Percentiles rank a stretch among this genome's conserved stretches.
Evolutionary conservation across 2,329 filamentous ascomycete species (phyloP).

Genomic region (Colletotrichum sp.): DNA sequence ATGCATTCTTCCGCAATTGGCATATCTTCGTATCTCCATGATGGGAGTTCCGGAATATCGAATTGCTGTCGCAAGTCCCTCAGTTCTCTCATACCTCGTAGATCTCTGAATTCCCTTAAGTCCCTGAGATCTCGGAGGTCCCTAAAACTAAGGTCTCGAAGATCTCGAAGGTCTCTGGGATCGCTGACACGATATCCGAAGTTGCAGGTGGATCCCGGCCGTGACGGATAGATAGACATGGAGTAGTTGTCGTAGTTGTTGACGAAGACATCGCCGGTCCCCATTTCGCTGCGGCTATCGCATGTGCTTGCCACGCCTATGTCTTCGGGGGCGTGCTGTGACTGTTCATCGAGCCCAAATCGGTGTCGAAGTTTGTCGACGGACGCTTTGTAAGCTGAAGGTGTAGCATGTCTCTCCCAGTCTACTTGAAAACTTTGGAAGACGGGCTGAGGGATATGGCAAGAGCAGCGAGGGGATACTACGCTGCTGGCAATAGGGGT

Average conservation of each 20-base stretch:
- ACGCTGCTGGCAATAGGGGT: background rate
- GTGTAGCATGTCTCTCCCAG: background rate
- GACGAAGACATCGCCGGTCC: background rate
- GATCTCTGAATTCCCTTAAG: background rate
- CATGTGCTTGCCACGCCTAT: background rate
- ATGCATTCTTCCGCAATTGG: background rate
- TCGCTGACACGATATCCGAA: background rate
- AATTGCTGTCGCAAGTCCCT: background rate
- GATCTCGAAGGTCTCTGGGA: background rate
- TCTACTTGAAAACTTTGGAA: background rate
- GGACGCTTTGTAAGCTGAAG: background rate
- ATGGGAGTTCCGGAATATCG: background rate
- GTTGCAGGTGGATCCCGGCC: background rate
- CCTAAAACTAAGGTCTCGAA: background rate
- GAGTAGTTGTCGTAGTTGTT: background rate
- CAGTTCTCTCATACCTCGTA: background rate
- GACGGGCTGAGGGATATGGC: background rate
- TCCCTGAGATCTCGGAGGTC: background rate
- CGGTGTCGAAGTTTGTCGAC: background rate
- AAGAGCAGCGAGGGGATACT: background rate
- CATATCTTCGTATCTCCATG: background rate
- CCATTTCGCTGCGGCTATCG: background rate
- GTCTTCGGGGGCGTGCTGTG: background rate
- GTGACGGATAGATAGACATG: background rate
- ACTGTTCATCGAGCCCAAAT: background rate